Evolutionary conservation across 176 grass and related monocot species (phyloP), one percentile per base, ranked within the genome.

Genomic region (Eremochloa ophiuroides): DNA sequence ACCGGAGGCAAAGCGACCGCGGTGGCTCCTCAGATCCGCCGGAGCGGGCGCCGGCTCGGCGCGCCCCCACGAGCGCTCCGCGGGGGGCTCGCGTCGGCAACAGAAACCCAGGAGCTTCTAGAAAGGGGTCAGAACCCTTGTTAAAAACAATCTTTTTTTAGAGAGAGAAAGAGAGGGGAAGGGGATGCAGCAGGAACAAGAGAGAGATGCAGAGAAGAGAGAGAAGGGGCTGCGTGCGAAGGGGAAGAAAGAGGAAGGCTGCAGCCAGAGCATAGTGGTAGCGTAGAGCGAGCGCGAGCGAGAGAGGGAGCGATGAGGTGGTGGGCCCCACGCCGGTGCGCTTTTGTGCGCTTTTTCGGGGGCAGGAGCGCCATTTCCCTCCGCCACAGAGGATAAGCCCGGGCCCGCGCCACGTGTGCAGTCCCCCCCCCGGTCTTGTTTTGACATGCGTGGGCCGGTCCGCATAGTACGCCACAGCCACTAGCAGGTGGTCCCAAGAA

Each of bases 311-410:
- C 34, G 73, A 77, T 34, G 84, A 71, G 79, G 85, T 84, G 88
- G 90, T 14, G 89, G 90, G 88, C 0, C 74, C 83, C 66, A 22
- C 81, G 1, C 5, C 8, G 38, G 83, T 96, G 78, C 93, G 64
- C 93, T 96, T 96, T 95, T 90, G 83, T 96, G 78, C 93, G 58
- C 93, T 96, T 96, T 95, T 91, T 22, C 2, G 28, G n/a, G 82
- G 93, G 79, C 42, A 88, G 10, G 12, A 1, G 6, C 33, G 89
- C 90, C 62, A 80, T 79, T 88, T 66, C 44, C 2, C 2, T 14
- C 6, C 7, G 4, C 44, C 14, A 4, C 31, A 10, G 15, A 2
- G 85, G 86, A 90, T 86, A 85, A 85, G 23, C 10, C 53, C 2
- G 35, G 51, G 48, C 79, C 65, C 62, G 23, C 77, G 35, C 62